Percentiles rank a stretch among this genome's conserved stretches.
Conservation (phyloP, 164 flowering plant genomes). For the Buxus sempervirens region DNA sequence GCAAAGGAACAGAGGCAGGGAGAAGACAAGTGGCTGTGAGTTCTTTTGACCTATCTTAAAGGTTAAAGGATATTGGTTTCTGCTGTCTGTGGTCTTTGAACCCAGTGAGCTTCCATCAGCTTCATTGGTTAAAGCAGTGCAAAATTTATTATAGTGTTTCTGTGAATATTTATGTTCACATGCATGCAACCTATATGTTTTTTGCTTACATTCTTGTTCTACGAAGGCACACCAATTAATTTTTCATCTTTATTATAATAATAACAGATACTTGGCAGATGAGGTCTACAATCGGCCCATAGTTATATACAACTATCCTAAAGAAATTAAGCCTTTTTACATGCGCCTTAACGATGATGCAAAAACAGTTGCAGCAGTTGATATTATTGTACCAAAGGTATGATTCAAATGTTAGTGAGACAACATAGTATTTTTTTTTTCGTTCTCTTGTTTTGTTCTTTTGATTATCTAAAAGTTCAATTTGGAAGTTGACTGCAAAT, state of each 20-base stretch:
- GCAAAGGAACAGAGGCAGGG: too few relatives aligned
- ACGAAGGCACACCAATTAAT: not conserved
- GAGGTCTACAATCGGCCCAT: constrained; percentile 60
- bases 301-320: constrained; percentile 64
- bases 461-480: not conserved
- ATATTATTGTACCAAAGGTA: constrained; percentile 81
- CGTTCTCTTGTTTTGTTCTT: not conserved
- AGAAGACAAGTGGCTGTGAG: too few relatives aligned
- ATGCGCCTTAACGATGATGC: constrained; percentile 64
- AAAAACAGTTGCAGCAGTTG: constrained; percentile 77
- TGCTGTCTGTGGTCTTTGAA: too few relatives aligned
- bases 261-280: constrained; percentile 69
- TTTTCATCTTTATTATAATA: not conserved
- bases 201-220: not conserved
- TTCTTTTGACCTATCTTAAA: too few relatives aligned
- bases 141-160: too few relatives aligned
- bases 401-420: not conserved
- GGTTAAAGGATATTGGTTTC: too few relatives aligned
- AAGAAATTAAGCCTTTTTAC: constrained; percentile 69
- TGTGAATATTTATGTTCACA: not conserved
- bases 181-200: not conserved
- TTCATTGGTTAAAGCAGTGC: too few relatives aligned
- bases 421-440: not conserved
- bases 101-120: too few relatives aligned
- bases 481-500: not conserved